Evolutionary conservation across 352 stramenopile genomes (phyloP), one percentile per base, ranked within the genome.

Genomic region (Plasmopara halstedii): DNA sequence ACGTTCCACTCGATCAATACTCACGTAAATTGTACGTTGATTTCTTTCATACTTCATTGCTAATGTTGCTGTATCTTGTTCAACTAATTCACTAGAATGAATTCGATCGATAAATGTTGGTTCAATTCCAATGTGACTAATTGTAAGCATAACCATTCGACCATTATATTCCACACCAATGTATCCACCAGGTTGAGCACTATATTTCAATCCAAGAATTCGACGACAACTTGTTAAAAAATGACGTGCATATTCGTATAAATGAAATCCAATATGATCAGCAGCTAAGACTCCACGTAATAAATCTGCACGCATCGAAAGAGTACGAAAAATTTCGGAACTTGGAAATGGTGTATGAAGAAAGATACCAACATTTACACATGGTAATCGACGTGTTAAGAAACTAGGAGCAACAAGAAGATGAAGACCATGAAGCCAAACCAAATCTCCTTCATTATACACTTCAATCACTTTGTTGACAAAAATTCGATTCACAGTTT

Each of bases 341-440:
- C 88, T 98, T 20, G 97, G 97, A 64, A 99, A 99, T 8, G 97
- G 97, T n/a, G 95, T 98, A 64, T 99, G 96, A 25, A 99, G 61
- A 57, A 99, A 99, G 13, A 99, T 77, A 9, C 95, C 96, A 44
- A 99, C 91, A 55, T 97, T 97, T 27, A 97, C 95, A 19, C 67
- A 72, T 23, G 87, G 88, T 33, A 98, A 75, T 13, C 88, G 73
- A 29, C 95, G 73, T 3, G 87, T 88, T 14, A 99, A 64, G 53
- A 98, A 99, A n/a, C 85, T 97, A 6, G 96, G 97, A 17, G 98
- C 80, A 6, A 99, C 88, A 20, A 99, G 75, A n/a, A 99, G 67
- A 75, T 99, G 96, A 19, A 99, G 95, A 14, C 93, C 96, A 56
- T 99, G 95, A 22, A 99, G 93, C 96, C 96, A 99, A 35, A 99